Evolutionary conservation across 331 rosid species (phyloP).

Genomic region (Acacia pycnantha): DNA sequence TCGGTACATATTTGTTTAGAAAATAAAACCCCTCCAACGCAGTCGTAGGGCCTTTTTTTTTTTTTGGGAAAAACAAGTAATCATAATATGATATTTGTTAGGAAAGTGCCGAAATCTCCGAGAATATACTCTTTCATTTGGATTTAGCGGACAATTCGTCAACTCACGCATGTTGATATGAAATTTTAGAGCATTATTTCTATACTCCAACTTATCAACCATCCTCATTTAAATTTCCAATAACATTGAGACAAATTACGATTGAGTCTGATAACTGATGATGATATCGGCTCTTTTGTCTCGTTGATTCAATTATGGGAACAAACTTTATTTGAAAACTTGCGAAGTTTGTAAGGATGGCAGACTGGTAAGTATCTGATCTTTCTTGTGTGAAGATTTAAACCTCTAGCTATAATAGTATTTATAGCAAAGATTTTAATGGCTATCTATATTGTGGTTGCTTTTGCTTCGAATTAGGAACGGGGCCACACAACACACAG

Average conservation of each 20-base stretch:
- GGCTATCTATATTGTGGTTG: not conserved
- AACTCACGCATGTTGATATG: not conserved
- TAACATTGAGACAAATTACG: not conserved
- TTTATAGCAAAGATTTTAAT: not conserved
- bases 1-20: not conserved
- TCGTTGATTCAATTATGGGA: constrained; percentile 18
- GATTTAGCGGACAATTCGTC: not conserved
- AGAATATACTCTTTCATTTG: not conserved
- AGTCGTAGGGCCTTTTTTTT: not conserved
- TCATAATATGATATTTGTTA: not conserved
- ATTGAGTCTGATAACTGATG: not conserved
- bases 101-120: not conserved
- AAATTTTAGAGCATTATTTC: not conserved
- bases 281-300: not conserved
- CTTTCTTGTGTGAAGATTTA: not conserved
- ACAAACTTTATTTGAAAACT: constrained; percentile 19
- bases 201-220: not conserved
- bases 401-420: not conserved
- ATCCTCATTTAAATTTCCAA: not conserved
- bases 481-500: constrained; percentile 38
- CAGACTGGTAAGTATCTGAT: constrained; percentile 20
- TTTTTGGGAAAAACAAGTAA: not conserved
- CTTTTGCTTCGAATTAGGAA: constrained; percentile 35
- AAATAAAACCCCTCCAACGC: not conserved
- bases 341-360: constrained; percentile 27